Evolutionary conservation across 2,329 filamentous ascomycete species (phyloP).

Genomic region (Thielaviopsis punctulata): DNA sequence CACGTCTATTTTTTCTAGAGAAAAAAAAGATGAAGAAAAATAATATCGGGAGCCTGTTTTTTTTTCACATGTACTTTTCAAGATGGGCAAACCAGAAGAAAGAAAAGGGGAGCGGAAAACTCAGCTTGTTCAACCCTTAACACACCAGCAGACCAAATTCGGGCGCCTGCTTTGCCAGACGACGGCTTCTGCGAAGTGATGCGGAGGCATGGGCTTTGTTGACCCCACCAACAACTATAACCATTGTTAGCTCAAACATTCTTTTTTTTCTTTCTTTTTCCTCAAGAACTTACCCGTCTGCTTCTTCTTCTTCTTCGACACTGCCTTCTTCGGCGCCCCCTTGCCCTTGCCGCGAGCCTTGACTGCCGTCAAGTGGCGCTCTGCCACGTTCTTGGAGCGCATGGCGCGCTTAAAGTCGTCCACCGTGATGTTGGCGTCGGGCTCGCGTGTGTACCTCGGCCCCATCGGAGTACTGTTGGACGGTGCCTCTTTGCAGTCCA

Average conservation of each 20-base stretch:
- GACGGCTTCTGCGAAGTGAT: neutral
- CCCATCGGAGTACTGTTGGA: too few relatives aligned
- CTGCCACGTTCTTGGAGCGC: neutral
- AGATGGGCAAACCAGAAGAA: neutral
- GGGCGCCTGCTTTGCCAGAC: neutral
- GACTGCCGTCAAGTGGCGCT: too few relatives aligned
- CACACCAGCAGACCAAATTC: neutral
- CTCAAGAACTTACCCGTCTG: too few relatives aligned
- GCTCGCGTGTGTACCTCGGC: neutral
- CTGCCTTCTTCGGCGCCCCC: too few relatives aligned
- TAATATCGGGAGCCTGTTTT: neutral
- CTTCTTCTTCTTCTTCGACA: too few relatives aligned
- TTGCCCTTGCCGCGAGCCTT: too few relatives aligned
- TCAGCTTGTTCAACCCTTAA: neutral
- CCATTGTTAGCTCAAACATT: too few relatives aligned
- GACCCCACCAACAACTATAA: too few relatives aligned
- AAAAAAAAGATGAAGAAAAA: neutral
- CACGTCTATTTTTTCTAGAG: neutral
- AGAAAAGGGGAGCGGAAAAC: neutral
- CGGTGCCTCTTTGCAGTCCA: neutral
- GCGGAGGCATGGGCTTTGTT: too few relatives aligned
- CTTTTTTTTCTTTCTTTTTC: too few relatives aligned
- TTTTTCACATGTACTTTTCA: too few relatives aligned
- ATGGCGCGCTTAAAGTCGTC: neutral
- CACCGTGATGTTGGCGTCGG: neutral